Evolutionary conservation across 2,329 filamentous ascomycete genomes (phyloP).

Genomic region (Cercospora zeina): DNA sequence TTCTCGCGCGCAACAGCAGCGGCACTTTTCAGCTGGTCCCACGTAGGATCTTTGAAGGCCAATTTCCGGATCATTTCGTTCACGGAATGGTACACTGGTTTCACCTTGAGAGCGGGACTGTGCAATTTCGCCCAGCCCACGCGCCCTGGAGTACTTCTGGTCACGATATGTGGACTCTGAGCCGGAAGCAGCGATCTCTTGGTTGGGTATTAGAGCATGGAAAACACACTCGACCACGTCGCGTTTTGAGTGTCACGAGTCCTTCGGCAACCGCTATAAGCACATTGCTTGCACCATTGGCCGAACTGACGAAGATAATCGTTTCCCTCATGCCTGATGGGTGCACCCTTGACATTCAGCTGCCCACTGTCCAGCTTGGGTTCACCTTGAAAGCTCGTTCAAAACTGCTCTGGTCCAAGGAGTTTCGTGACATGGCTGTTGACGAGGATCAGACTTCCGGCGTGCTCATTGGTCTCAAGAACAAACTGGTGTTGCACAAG

Average conservation of each 20-base stretch:
- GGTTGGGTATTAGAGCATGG: constrained; percentile 44
- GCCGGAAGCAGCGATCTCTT: constrained; percentile 44
- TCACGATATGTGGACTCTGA: constrained; percentile 23
- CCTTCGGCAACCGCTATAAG: constrained; percentile 49
- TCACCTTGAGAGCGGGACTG: constrained; percentile 46
- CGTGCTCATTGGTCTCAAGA: constrained; percentile 59
- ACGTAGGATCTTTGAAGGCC: constrained; percentile 39
- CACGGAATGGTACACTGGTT: constrained; percentile 62
- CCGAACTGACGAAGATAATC: constrained; percentile 20
- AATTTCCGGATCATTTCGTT: constrained; percentile 56
- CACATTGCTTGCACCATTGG: constrained; percentile 49
- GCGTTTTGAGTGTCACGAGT: constrained; percentile 21
- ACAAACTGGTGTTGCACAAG: constrained; percentile 55
- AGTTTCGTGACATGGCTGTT: constrained; percentile 22
- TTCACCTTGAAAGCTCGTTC: constrained; percentile 23
- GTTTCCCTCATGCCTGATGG: constrained; percentile 16
- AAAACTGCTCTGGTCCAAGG: constrained; percentile 5
- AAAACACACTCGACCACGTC: background rate
- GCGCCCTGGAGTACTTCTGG: constrained; percentile 28
- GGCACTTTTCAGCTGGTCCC: constrained; percentile 44
- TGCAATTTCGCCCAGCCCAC: constrained; percentile 54
- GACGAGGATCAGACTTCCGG: constrained; percentile 61
- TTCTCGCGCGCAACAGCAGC: constrained; percentile 12
- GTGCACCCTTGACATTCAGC: constrained; percentile 23
- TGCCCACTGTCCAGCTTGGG: constrained; percentile 31